These are phyloP conservation scores for Penicillium odoratum DNA, from an alignment of 495 filamentous ascomycete species.

Conservation along the genomic window DNA sequence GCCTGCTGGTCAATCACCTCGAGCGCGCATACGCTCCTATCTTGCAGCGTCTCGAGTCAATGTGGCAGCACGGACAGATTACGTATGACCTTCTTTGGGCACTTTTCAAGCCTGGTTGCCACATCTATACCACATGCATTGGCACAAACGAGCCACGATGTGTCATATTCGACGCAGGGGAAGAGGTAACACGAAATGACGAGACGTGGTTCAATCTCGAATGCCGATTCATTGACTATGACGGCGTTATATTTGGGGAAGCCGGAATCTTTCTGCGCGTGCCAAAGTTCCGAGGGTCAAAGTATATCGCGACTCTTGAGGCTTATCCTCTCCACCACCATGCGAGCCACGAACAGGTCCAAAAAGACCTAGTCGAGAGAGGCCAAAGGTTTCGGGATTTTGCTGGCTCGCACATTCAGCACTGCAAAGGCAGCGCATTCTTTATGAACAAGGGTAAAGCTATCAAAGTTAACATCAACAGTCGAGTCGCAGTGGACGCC, in stretches of 20 bases:
- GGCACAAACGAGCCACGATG: slow-evolving; percentile 42
- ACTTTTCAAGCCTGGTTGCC: slow-evolving; percentile 4
- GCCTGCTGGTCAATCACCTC: slow-evolving; percentile 42
- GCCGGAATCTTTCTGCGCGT: slow-evolving; percentile 22
- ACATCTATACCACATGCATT: slow-evolving; percentile 34
- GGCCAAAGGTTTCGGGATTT: slow-evolving; percentile 30
- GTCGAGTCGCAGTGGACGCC: slow-evolving; percentile 27
- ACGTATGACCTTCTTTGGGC: slow-evolving; percentile 33
- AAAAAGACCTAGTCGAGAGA: slow-evolving; percentile 22
- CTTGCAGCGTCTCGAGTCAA: slow-evolving; percentile 34
- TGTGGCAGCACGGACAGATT: slow-evolving; percentile 38
- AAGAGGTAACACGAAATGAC: slow-evolving; percentile 26
- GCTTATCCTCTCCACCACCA: slow-evolving; percentile 32
- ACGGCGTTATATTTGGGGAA: slow-evolving; percentile 27
- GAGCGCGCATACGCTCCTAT: slow-evolving; percentile 34
- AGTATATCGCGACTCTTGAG: slow-evolving; percentile 27
- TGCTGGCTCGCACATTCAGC: slow-evolving; percentile 20
- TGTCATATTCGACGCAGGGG: slow-evolving; percentile 71
- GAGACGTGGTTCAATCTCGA: slow-evolving; percentile 35
- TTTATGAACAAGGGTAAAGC: slow-evolving; percentile 29
- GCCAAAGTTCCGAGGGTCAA: slow-evolving; percentile 31
- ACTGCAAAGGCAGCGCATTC: slow-evolving; percentile 29
- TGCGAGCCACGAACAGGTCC: slow-evolving; percentile 17
- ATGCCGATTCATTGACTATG: slow-evolving; percentile 36
- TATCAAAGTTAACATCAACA: slow-evolving; percentile 25